Evolutionary conservation across 768 basidiomycete genomes (phyloP).

Genomic region (Lentinus brumalis): DNA sequence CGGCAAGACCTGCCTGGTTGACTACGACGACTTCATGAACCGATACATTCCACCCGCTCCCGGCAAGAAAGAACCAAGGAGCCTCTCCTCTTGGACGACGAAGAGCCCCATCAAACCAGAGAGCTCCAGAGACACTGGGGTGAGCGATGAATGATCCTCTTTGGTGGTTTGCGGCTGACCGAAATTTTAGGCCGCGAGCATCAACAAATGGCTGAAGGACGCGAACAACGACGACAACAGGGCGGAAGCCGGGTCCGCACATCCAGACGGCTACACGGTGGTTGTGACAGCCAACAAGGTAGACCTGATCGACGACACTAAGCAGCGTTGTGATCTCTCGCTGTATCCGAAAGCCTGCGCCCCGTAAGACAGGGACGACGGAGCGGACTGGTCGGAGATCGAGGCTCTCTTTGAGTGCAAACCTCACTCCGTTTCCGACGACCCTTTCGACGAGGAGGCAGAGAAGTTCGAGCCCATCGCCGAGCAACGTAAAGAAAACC

Average conservation of each 20-base stretch:
- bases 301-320: background rate
- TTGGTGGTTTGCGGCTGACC: too few relatives aligned
- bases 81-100: too few relatives aligned
- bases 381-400: constrained; percentile 24
- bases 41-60: too few relatives aligned
- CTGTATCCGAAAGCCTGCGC: background rate
- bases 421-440: background rate
- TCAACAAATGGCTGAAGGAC: too few relatives aligned
- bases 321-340: background rate
- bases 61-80: too few relatives aligned
- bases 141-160: too few relatives aligned
- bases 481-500: background rate
- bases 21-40: too few relatives aligned
- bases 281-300: background rate
- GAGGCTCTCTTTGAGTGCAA: constrained; percentile 8
- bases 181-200: too few relatives aligned
- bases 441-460: constrained; percentile 1
- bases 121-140: too few relatives aligned
- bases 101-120: too few relatives aligned
- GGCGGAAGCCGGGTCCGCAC: background rate
- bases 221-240: background rate
- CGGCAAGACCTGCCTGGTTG: too few relatives aligned
- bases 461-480: background rate
- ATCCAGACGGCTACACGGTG: background rate
- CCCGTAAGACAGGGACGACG: background rate